Conservation (phyloP, 371 early-diverging fungal genomes). For the Capniomyces stellatus region DNA sequence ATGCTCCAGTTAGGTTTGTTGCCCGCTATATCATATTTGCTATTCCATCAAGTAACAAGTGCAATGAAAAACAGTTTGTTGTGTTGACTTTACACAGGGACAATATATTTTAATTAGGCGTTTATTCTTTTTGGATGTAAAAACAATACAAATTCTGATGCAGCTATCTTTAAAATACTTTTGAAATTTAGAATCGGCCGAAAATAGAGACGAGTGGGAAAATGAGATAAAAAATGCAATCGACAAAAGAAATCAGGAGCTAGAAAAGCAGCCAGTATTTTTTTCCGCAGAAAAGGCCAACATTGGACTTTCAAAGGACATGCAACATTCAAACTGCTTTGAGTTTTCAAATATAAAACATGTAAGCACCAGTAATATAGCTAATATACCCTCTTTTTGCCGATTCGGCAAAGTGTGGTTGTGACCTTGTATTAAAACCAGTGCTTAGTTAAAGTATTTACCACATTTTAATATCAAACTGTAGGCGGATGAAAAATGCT, state of each 20-base stretch:
- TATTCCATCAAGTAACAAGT: no score
- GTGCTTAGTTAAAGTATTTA: not conserved
- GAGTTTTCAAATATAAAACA: not conserved
- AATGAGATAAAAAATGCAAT: not conserved
- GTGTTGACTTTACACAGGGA: no score
- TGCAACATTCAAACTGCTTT: not conserved
- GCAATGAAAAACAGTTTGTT: no score
- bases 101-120: not conserved
- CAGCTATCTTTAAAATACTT: not conserved
- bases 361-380: not conserved
- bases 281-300: no score
- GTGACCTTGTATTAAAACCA: not conserved
- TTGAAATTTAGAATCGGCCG: not conserved
- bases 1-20: no score
- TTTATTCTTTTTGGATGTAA: not conserved
- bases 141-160: not conserved
- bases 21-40: no score
- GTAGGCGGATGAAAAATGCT: not conserved
- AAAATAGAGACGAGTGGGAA: not conserved
- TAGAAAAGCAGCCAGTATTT: not conserved
- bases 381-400: no score
- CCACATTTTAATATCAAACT: not conserved
- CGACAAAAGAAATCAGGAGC: not conserved
- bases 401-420: no score
- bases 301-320: not conserved